Evolutionary conservation across 495 filamentous ascomycete species (phyloP).

Genomic region (Daldinia vernicosa): DNA sequence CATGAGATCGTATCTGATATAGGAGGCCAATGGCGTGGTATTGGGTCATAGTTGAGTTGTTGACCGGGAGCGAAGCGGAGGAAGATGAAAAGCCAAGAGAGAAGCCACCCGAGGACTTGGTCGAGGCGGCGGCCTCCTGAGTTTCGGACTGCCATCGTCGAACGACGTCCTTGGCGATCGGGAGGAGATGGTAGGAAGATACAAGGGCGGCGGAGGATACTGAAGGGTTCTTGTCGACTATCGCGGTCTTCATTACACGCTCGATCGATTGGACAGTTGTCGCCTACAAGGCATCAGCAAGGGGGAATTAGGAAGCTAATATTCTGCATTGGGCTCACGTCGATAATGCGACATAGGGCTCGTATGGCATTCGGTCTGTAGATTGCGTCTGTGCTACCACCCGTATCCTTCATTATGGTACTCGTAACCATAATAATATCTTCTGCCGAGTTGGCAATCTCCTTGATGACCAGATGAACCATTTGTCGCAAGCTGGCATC

Average conservation of each 20-base stretch:
- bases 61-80: conserved; percentile 72
- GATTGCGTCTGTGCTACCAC: conserved; percentile 91
- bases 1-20: conserved; percentile 97
- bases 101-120: conserved; percentile 88
- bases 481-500: conserved; percentile 98
- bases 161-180: conserved; percentile 93
- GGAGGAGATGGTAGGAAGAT: conserved; percentile 97
- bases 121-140: conserved; percentile 91
- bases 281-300: conserved; percentile 64
- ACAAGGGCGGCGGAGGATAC: conserved; percentile 97
- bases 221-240: conserved; percentile 98
- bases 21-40: conserved; percentile 98
- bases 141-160: conserved; percentile 99
- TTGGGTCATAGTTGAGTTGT: conserved; percentile 92
- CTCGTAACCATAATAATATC: conserved; percentile 99
- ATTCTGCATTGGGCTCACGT: conserved; percentile 66
- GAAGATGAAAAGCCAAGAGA: conserved; percentile 86
- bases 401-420: conserved; percentile 99
- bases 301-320: conserved; percentile 2
- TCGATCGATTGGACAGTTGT: conserved; percentile 99
- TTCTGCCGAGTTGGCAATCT: conserved; percentile 93
- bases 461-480: conserved; percentile 98
- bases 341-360: conserved; percentile 95
- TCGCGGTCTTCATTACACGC: conserved; percentile 97
- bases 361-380: conserved; percentile 98